A percentile compares a stretch with the other conserved stretches of the same genome.
Conservation (phyloP, 306 rosid genomes). For the Quercus aquifolioides region DNA sequence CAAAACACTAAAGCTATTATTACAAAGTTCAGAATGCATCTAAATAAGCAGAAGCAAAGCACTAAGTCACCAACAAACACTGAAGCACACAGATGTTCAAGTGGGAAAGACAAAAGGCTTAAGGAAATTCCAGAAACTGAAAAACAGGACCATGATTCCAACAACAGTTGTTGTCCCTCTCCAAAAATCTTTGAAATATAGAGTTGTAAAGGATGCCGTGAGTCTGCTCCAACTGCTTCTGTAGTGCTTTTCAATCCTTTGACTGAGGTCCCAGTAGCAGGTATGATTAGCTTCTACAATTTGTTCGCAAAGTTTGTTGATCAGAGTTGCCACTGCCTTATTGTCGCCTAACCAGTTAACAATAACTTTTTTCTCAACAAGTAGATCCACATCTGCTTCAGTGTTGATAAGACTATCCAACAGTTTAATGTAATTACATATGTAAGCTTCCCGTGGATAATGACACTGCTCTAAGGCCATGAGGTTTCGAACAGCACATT, state of each 20-base stretch:
- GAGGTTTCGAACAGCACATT: conserved; percentile 18
- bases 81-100: too few relatives aligned
- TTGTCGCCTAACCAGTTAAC: conserved; percentile 19
- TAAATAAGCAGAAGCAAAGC: too few relatives aligned
- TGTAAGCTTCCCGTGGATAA: conserved; percentile 4
- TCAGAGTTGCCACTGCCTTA: conserved; percentile 3
- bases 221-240: not conserved
- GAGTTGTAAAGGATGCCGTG: conserved; percentile 14
- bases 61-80: too few relatives aligned
- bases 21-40: too few relatives aligned
- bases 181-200: conserved; percentile 32
- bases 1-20: too few relatives aligned
- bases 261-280: not conserved
- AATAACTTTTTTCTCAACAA: conserved; percentile 16
- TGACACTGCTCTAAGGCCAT: conserved; percentile 35
- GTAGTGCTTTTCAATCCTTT: not conserved
- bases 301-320: conserved; percentile 1
- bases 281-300: not conserved
- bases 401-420: conserved; percentile 21
- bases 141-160: not conserved
- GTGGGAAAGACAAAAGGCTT: not conserved
- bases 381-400: conserved; percentile 14
- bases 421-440: conserved; percentile 23
- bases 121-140: not conserved
- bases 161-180: conserved; percentile 24